Percentiles rank a stretch among this genome's conserved stretches.
phyloP scores from a whole-genome alignment of 2,329 filamentous ascomycete genomes.

The Colletotrichum scovillei region DNA sequence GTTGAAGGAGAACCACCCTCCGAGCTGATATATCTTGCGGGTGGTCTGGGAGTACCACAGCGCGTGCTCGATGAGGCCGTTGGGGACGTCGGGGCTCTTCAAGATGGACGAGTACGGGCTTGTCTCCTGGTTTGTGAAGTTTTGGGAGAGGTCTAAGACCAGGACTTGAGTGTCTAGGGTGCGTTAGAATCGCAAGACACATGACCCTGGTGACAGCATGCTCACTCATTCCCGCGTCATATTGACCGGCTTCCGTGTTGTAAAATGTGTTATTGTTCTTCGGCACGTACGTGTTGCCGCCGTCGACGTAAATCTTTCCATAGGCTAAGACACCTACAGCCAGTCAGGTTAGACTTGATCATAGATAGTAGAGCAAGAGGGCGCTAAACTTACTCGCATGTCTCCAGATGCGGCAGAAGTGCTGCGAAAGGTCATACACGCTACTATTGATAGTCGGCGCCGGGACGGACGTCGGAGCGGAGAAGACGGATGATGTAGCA shows the following conservation, averaged over 20 bases:
- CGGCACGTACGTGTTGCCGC: constrained; percentile 37
- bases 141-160: constrained; percentile 37
- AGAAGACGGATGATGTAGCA: constrained; percentile 16
- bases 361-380: not conserved
- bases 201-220: not conserved
- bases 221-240: constrained; percentile 23
- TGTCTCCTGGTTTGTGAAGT: constrained; percentile 36
- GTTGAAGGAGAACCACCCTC: constrained; percentile 39
- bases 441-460: constrained; percentile 22
- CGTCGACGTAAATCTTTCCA: constrained; percentile 39
- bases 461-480: constrained; percentile 18
- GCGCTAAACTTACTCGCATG: constrained; percentile 10
- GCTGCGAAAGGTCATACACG: constrained; percentile 18
- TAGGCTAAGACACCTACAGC: constrained; percentile 34
- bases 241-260: constrained; percentile 20
- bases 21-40: constrained; percentile 38
- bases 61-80: constrained; percentile 36
- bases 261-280: constrained; percentile 21
- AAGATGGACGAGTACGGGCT: constrained; percentile 30
- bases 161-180: constrained; percentile 34
- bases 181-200: not conserved
- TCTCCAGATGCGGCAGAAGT: constrained; percentile 19
- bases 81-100: constrained; percentile 37
- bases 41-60: constrained; percentile 37
- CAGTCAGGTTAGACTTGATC: not conserved